Percentiles rank a stretch among this genome's conserved stretches.
Conservation (phyloP, 768 basidiomycete species). For the Lactifluus rugatus region DNA sequence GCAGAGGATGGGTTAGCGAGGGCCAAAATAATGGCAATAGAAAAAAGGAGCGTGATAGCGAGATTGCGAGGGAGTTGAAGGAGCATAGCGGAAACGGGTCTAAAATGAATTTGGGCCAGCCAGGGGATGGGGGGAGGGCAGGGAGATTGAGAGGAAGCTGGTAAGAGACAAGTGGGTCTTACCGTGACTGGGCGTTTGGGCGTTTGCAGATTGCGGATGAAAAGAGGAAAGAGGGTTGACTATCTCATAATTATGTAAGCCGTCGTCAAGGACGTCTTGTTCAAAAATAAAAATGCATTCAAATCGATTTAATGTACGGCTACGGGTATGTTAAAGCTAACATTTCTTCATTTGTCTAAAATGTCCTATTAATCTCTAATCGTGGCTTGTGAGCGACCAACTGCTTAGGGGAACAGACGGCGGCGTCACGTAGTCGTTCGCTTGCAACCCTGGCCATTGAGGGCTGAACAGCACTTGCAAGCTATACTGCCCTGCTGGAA, state of each 20-base stretch:
- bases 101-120: constrained; percentile 15
- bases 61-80: constrained; percentile 35
- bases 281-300: too few relatives aligned
- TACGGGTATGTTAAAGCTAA: too few relatives aligned
- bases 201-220: too few relatives aligned
- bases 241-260: too few relatives aligned
- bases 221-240: too few relatives aligned
- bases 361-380: constrained; percentile 30
- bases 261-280: too few relatives aligned
- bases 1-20: constrained; percentile 35
- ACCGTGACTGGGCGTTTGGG: too few relatives aligned
- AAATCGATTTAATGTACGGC: too few relatives aligned
- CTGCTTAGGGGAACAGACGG: constrained; percentile 53
- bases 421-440: constrained; percentile 58
- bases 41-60: constrained; percentile 56
- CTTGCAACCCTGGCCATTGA: constrained; percentile 71
- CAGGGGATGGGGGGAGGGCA: background rate
- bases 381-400: constrained; percentile 78
- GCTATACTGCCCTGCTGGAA: constrained; percentile 59
- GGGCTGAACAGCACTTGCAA: constrained; percentile 87
- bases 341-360: too few relatives aligned
- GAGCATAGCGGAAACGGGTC: constrained; percentile 36
- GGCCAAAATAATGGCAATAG: constrained; percentile 44
- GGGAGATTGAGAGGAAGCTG: background rate
- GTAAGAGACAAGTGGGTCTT: background rate